These are phyloP conservation scores for Vaccinium macrocarpon DNA, from an alignment of 148 eudicot species.

Conservation along the genomic window DNA sequence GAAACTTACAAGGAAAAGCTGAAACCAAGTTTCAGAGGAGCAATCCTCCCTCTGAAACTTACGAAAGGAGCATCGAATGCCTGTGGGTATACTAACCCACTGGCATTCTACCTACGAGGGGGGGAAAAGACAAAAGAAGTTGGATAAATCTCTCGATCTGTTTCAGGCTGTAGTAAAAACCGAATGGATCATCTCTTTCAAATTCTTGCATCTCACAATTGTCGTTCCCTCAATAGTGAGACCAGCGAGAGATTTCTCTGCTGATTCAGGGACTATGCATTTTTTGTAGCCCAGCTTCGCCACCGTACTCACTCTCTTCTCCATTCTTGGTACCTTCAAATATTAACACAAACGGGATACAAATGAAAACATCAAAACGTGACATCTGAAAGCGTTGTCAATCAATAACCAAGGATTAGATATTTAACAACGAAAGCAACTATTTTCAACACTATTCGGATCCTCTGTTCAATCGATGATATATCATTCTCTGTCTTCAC, in stretches of 20 bases:
- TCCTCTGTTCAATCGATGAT: not conserved
- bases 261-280: conserved; percentile 65
- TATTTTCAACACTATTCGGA: not conserved
- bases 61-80: not conserved
- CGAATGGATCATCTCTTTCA: conserved; percentile 70
- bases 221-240: conserved; percentile 37
- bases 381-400: not conserved
- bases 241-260: conserved; percentile 46
- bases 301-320: conserved; percentile 70
- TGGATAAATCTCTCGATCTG: not conserved
- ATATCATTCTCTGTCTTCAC: not conserved
- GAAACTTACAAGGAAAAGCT: not conserved
- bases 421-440: not conserved
- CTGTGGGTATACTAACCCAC: not conserved
- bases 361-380: not conserved
- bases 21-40: too few species aligned
- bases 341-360: not conserved
- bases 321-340: conserved; percentile 79
- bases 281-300: conserved; percentile 81
- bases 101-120: not conserved
- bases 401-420: not conserved
- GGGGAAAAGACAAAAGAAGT: not conserved
- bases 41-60: too few species aligned
- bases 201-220: conserved; percentile 67
- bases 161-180: conserved; percentile 38